Percentiles rank a stretch among this genome's conserved stretches.
Conservation (phyloP, 768 basidiomycete genomes). For the Kwoniella bestiolae region DNA sequence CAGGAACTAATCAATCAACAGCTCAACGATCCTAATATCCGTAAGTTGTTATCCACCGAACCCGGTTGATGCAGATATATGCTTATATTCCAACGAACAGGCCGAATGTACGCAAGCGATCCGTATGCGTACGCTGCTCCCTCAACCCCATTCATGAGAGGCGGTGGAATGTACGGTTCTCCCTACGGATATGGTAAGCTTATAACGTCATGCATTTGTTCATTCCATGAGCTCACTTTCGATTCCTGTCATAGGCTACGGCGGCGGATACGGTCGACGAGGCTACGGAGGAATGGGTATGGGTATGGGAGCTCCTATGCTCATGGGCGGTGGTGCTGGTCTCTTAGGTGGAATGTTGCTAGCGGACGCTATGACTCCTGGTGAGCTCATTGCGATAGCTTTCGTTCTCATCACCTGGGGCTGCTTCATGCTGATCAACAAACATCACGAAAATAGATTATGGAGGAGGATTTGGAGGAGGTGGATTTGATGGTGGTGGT, state of each 20-base stretch:
- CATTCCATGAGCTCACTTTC: background rate
- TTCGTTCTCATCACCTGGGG: background rate
- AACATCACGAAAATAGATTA: slow-evolving; percentile 1
- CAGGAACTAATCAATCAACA: slow-evolving; percentile 39
- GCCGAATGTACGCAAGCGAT: slow-evolving; percentile 36
- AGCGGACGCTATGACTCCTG: slow-evolving; percentile 15
- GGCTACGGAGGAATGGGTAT: slow-evolving; percentile 26
- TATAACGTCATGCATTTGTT: background rate
- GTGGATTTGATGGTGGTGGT: slow-evolving; percentile 30
- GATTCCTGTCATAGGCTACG: slow-evolving; percentile 22
- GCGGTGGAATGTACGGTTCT: slow-evolving; percentile 27
- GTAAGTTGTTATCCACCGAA: too few relatives aligned
- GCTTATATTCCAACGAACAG: slow-evolving; percentile 11
- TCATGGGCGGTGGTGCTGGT: slow-evolving; percentile 32
- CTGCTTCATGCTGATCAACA: background rate
- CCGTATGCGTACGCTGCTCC: slow-evolving; percentile 46
- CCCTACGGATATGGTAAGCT: slow-evolving; percentile 50
- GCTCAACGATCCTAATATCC: slow-evolving; percentile 38
- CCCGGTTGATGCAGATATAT: too few relatives aligned
- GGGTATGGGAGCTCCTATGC: slow-evolving; percentile 26
- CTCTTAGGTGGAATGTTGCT: slow-evolving; percentile 32
- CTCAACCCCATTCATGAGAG: slow-evolving; percentile 26
- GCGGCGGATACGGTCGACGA: slow-evolving; percentile 30
- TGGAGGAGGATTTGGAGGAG: slow-evolving; percentile 30
- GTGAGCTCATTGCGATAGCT: slow-evolving; percentile 1